Base-by-base conservation (phyloP, 257 asterid species). In the Ballota nigra region DNA sequence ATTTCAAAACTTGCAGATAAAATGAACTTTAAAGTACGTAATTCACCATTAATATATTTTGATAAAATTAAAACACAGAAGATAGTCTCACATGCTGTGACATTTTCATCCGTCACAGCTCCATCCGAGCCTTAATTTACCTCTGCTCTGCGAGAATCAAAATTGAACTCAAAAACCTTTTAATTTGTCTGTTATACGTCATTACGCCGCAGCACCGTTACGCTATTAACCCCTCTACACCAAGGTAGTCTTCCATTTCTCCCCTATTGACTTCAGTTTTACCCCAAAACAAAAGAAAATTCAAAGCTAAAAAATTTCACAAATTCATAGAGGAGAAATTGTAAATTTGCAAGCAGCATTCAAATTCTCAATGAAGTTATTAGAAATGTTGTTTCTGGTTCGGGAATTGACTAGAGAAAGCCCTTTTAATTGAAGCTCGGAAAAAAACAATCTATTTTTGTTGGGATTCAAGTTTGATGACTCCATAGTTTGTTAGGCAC, bases 401-500 rank as follows among this genome's bases (percentile, higher is more conserved):
- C 82, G 36, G 28, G 72, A 85, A 69, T 80, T 78, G 82, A 85
- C 84, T 72, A 68, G 84, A 64, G 80, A 47, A 70, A 73, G 83
- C 58, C 68, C 20, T 34, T 47, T 41, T 34, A 34, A 64, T 57
- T 53, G 41, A 62, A 55, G 77, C 66, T 77, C 77, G 47, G 63
- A 74, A 77, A 60, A 71, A 67, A 19, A 76, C 52, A 74, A 10
- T 58, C 18, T n/a, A 68, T 45, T 47, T 72, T 43, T 15, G 49
- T 72, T 79, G 69, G 75, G 72, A 71, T 36, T 67, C 26, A 47
- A 63, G 53, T 56, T 60, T 49, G 29, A 53, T 53, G 67, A 45
- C 69, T 69, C 31, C 70, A 79, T 78, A 36, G 77, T 89, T 83
- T 72, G 97, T 85, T 92, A 81, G 74, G 79, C 90, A 77, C 85